phyloP scores from a whole-genome alignment of 1,284 basidiomycete species.

The Heterobasidion irregulare region DNA sequence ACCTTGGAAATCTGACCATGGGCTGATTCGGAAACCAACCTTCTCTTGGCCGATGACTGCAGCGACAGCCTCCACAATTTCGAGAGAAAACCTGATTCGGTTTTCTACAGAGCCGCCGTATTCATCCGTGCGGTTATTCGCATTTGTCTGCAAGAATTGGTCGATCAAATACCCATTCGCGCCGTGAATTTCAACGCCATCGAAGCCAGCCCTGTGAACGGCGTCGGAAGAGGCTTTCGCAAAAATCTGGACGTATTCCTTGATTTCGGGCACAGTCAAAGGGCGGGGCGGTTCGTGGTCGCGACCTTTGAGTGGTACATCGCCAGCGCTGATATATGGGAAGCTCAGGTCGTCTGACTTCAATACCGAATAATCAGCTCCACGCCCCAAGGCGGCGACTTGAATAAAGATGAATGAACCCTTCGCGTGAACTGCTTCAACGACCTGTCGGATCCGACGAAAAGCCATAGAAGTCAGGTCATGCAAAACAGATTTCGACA shows the following conservation, averaged over 20 bases:
- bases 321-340: conserved; percentile 31
- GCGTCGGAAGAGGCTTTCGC: conserved; percentile 17
- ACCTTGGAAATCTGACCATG: conserved; percentile 26
- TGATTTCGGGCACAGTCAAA: conserved; percentile 19
- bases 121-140: conserved; percentile 48
- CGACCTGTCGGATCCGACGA: conserved; percentile 13
- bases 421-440: conserved; percentile 32
- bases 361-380: conserved; percentile 21
- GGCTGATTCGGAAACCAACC: conserved; percentile 33
- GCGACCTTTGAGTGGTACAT: conserved; percentile 29
- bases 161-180: conserved; percentile 34
- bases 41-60: conserved; percentile 18
- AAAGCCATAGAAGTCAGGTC: neutral
- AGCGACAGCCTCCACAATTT: conserved; percentile 27
- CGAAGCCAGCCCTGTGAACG: conserved; percentile 20
- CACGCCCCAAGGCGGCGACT: conserved; percentile 36
- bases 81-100: conserved; percentile 38
- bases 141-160: conserved; percentile 28
- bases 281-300: conserved; percentile 17
- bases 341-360: conserved; percentile 21
- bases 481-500: neutral
- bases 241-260: conserved; percentile 16
- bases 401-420: conserved; percentile 31
- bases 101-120: conserved; percentile 55
- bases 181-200: conserved; percentile 29